A percentile compares a stretch with the other conserved stretches of the same genome.
Conservation (phyloP, 2,329 filamentous ascomycete species). For the Nemania abortiva region DNA sequence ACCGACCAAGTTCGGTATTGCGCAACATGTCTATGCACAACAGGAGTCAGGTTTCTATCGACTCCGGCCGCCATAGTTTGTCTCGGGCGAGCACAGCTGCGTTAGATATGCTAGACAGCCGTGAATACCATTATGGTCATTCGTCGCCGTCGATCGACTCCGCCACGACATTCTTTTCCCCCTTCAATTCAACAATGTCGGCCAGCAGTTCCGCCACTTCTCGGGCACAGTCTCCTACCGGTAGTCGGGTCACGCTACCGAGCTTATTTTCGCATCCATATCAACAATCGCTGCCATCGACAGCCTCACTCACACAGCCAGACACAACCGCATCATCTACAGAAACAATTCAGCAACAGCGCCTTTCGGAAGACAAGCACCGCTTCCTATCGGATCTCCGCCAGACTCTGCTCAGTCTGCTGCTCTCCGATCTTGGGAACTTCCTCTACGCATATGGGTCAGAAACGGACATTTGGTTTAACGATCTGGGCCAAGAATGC, state of each 20-base stretch:
- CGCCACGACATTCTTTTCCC: slow-evolving; percentile 88
- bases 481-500: slow-evolving; percentile 73
- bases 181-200: slow-evolving; percentile 77
- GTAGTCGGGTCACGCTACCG: slow-evolving; percentile 70
- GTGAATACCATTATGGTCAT: slow-evolving; percentile 76
- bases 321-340: slow-evolving; percentile 76
- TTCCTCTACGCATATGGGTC: slow-evolving; percentile 89
- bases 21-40: slow-evolving; percentile 71
- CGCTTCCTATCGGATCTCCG: slow-evolving; percentile 83
- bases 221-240: slow-evolving; percentile 71
- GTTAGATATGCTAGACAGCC: slow-evolving; percentile 75
- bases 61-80: slow-evolving; percentile 74
- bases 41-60: slow-evolving; percentile 76
- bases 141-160: slow-evolving; percentile 81
- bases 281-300: slow-evolving; percentile 58
- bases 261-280: slow-evolving; percentile 61
- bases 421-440: slow-evolving; percentile 90
- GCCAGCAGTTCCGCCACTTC: slow-evolving; percentile 72
- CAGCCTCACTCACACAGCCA: slow-evolving; percentile 66
- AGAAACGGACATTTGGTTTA: slow-evolving; percentile 92
- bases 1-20: slow-evolving; percentile 65
- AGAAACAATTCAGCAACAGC: slow-evolving; percentile 73
- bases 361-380: slow-evolving; percentile 75
- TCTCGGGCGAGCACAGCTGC: slow-evolving; percentile 68
- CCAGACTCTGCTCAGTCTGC: slow-evolving; percentile 82